Evolutionary conservation across 2,329 filamentous ascomycete genomes (phyloP), one percentile per base, ranked within the genome.

Genomic region (Chaetothyriales sp.): DNA sequence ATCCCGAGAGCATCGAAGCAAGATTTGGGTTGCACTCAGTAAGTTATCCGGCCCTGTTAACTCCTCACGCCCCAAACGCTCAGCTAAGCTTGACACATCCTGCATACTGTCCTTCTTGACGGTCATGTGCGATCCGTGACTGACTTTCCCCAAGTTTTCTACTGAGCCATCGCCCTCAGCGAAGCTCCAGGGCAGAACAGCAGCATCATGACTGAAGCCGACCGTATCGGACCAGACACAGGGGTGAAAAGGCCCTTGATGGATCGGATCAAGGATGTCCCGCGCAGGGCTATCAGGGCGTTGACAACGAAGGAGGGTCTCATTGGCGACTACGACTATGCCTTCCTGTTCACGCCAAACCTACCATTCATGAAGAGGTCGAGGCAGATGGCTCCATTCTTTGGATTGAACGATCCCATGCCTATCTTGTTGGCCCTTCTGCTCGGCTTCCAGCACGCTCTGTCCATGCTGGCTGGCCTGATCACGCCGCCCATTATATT

Each of bases 261-360:
- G 22, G 68, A 72, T 50, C 63, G 60, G 45, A 32, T 50, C 36
- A 60, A 50, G 28, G 46, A 59, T 22, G 19, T 45, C n/a, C 26
- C 62, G 18, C 62, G 66, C 45, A 59, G 62, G 44, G 28, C 66
- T 2, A 56, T 65, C n/a, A 66, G 60, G 51, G 57, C 64, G 12
- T 66, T 72, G 50, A 69, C 68, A 8, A 73, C 70, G 19, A 68
- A 61, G 54, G 76, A 88, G 1, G 89, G 89, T 10, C 74, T 95
- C 22, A 67, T 95, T 51, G 89, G 89, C 55, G 75, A 80, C 60
- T 95, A 95, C 67, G 84, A 95, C 73, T 95, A 95, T 75, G 84
- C 66, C 36, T 92, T 88, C 62, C 80, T 95, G 43, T 94, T 95
- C 73, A 79, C 72, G 19, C 85, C 76, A 1, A 88, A 85, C 58